Conservation (phyloP, 306 rosid species). For the Ceratonia siliqua region DNA sequence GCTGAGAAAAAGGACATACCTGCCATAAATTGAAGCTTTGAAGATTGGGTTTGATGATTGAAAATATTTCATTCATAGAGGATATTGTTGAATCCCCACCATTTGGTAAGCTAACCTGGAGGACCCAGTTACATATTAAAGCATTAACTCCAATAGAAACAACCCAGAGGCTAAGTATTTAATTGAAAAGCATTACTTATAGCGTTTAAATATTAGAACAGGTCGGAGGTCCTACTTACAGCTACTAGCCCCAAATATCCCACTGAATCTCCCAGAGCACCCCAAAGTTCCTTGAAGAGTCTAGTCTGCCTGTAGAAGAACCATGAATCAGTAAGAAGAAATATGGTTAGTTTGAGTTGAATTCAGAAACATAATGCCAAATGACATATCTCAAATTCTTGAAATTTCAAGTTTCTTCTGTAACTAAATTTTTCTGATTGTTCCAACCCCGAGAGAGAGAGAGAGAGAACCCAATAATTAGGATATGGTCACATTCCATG, state of each 20-base stretch:
- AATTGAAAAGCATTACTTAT: neutral
- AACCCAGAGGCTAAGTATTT: neutral
- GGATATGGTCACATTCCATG: neutral
- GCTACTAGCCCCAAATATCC: constrained; percentile 65
- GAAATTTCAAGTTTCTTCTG: constrained; percentile 21
- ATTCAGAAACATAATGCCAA: constrained; percentile 3
- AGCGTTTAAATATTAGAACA: neutral
- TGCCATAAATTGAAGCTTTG: constrained; percentile 81
- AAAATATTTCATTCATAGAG: constrained; percentile 70
- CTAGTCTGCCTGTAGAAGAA: constrained; percentile 52
- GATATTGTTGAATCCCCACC: constrained; percentile 64
- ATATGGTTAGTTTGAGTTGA: neutral
- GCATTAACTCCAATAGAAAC: constrained; percentile 19
- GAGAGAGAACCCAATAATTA: neutral
- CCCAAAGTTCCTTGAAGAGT: constrained; percentile 72
- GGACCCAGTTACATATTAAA: constrained; percentile 19
- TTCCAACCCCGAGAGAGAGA: neutral
- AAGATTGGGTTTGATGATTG: constrained; percentile 68
- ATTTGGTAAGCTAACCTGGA: constrained; percentile 89
- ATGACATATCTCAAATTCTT: constrained; percentile 1
- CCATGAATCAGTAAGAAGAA: constrained; percentile 19
- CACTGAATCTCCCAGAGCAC: constrained; percentile 65
- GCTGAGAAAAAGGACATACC: constrained; percentile 41
- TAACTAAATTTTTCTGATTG: neutral
- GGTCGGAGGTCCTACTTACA: constrained; percentile 47